Evolutionary conservation across 208 protist species (phyloP), one percentile per base, ranked within the genome.

Genomic region (Wallacemonas sp.): DNA sequence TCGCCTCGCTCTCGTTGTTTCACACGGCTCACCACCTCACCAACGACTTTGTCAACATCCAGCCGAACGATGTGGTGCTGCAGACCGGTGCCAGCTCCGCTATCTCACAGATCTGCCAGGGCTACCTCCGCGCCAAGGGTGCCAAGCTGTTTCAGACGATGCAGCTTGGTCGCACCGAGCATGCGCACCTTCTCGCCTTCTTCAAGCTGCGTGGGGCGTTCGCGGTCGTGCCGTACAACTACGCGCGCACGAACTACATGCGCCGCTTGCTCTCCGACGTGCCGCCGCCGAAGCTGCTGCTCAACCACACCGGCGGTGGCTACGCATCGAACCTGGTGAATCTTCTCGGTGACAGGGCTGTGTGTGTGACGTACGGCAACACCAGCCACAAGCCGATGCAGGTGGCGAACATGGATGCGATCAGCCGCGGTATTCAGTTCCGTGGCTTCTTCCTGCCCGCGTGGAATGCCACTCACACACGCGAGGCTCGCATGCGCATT

Each of bases 351-450:
- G 83, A 97, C 48, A 71, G 85, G 36, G 96, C 93, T 39, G 83
- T 89, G 3, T 83, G 98, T 39, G 97, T 99, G 12, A 99, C 97
- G 2, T 99, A 99, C 74, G 98, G 98, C 50, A 97, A 92, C 74
- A 98, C 98, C 73, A 96, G 89, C 29, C 81, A 91, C 63, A 77
- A 97, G 71, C 95, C 97, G 6, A 87, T 99, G 48, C 83, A 92
- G 61, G 71, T 99, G 15, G 78, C 97, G 12, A 98, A 97, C 45
- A 83, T 86, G 66, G 85, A 92, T 60, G 81, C 92, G 2, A 98
- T 99, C 50, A 93, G 94, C 15, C 77, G 89, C 41, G 86, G 97
- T 46, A 89, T 98, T 50, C 68, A 91, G 53, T 73, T 93, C 27
- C 82, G 78, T 24, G 97, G 97, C 36, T 99, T 98, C 76, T 98